A percentile compares a stretch with the other conserved stretches of the same genome.
Conservation (phyloP, 1,284 basidiomycete genomes). For the Apiotrichum sp. region DNA sequence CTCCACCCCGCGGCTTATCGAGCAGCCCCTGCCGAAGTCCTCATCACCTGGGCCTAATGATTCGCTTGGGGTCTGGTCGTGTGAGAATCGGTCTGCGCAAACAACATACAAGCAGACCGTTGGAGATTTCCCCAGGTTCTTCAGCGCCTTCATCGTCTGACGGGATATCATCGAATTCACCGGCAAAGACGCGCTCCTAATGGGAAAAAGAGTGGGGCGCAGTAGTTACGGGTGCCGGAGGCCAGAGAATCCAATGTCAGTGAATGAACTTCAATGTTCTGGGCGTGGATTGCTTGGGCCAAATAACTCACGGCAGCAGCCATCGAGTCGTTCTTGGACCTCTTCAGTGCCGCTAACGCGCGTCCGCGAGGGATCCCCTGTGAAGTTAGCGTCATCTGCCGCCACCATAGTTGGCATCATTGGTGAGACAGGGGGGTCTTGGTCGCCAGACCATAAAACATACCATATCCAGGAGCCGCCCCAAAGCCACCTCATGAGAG, state of each 20-base stretch:
- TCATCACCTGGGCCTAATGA: not conserved
- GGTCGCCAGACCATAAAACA: not conserved
- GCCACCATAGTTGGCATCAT: no score
- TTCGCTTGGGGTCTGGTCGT: not conserved
- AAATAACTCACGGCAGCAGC: conserved; percentile 67
- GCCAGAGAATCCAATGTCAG: no score
- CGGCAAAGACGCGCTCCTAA: conserved; percentile 52
- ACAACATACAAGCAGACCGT: conserved; percentile 2
- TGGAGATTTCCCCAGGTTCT: not conserved
- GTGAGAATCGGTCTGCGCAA: no score
- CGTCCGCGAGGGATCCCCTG: conserved; percentile 71
- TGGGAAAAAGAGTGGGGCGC: no score
- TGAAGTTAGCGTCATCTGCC: not conserved
- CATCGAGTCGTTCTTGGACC: conserved; percentile 72
- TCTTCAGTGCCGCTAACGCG: conserved; percentile 67
- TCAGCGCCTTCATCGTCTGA: conserved; percentile 49
- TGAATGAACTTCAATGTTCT: no score
- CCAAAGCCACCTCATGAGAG: conserved; percentile 16
- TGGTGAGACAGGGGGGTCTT: no score
- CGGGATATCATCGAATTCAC: conserved; percentile 64
- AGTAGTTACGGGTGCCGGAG: no score
- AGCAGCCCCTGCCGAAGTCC: not conserved
- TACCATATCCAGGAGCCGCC: conserved; percentile 36
- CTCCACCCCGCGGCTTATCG: not conserved
- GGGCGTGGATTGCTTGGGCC: no score